Conservation (phyloP, 140 eudicot species). For the Anethum foeniculum region DNA sequence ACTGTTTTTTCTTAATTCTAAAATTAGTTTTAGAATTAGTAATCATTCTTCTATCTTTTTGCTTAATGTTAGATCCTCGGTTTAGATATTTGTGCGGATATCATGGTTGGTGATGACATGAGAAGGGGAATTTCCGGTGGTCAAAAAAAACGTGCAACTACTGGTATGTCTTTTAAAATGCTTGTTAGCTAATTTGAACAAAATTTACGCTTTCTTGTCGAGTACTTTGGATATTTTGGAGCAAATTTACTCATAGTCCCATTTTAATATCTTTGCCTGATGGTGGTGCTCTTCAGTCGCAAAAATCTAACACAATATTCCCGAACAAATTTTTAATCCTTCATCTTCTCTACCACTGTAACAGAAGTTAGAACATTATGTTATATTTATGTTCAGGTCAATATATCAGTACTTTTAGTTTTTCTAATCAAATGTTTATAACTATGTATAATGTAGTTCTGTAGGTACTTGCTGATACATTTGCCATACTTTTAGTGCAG, state of each 20-base stretch:
- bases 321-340: neutral
- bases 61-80: constrained; percentile 48
- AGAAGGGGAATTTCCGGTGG: constrained; percentile 82
- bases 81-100: constrained; percentile 68
- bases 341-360: neutral
- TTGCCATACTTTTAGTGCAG: neutral
- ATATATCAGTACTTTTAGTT: neutral
- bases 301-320: neutral
- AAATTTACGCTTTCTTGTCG: neutral
- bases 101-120: constrained; percentile 61
- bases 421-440: neutral
- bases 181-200: neutral
- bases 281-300: neutral
- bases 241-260: neutral
- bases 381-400: neutral
- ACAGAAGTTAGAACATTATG: neutral
- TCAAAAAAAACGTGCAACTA: constrained; percentile 65
- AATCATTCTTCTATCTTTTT: neutral
- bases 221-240: no score
- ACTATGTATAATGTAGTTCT: neutral
- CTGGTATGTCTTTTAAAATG: constrained; percentile 36
- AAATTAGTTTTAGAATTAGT: neutral
- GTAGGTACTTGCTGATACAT: neutral
- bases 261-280: neutral
- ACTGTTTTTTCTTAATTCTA: neutral